Evolutionary conservation across 139 green algal species (phyloP).

Genomic region (Trebouxia sp.): DNA sequence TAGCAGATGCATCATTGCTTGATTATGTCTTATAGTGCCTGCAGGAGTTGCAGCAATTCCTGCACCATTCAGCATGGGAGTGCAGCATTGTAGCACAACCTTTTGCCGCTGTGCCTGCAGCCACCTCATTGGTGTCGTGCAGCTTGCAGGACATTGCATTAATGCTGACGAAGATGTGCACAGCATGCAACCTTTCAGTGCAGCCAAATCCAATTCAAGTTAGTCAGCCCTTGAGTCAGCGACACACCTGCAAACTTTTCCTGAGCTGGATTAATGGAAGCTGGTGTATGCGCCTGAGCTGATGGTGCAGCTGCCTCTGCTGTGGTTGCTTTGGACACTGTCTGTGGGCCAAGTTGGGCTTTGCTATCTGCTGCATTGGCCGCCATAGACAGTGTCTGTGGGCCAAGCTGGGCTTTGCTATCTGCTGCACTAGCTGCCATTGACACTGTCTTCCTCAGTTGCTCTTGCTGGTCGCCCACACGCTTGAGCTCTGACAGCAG

Average conservation of each 20-base stretch:
- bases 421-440: neutral
- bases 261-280: neutral
- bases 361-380: neutral
- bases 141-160: too few relatives aligned
- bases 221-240: too few relatives aligned
- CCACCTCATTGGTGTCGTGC: constrained; percentile 13
- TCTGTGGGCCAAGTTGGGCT: neutral
- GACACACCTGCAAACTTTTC: too few relatives aligned
- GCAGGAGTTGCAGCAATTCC: too few relatives aligned
- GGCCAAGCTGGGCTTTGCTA: neutral
- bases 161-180: too few relatives aligned
- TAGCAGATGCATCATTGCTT: constrained; percentile 21
- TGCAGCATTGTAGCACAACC: too few relatives aligned
- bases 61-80: too few relatives aligned
- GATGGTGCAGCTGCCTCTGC: neutral
- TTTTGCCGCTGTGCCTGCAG: too few relatives aligned
- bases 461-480: constrained; percentile 24
- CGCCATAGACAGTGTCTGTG: neutral
- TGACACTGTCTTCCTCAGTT: constrained; percentile 30
- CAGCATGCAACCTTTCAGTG: too few relatives aligned
- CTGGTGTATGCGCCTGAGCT: neutral
- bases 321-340: neutral
- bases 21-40: neutral
- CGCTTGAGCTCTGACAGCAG: constrained; percentile 35
- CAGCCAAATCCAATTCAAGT: too few relatives aligned